Evolutionary conservation across 1,139 yeast species (phyloP), one percentile per base, ranked within the genome.

Genomic region (Wickerhamomyces sp.): DNA sequence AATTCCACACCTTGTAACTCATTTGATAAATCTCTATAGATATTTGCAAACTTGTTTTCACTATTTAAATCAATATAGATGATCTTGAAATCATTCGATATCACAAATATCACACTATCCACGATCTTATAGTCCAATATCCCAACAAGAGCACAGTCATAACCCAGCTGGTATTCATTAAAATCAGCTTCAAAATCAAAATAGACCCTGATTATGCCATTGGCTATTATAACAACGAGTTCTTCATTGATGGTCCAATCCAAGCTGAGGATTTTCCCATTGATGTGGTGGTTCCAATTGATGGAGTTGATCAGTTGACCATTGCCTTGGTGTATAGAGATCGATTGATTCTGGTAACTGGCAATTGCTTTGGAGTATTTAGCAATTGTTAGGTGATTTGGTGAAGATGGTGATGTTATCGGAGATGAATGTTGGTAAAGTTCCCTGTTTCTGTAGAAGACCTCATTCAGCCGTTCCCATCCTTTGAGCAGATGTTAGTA

Each of bases 161-260:
- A 45, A 0, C 53, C 57, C 10, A 53, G 41, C 15, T 47, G 36
- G 27, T 42, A 54, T 41, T 56, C 60, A 14, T 49, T 46, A 18
- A 57, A 57, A 23, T 55, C 57, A 1, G 57, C 55, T 34, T 78
- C 78, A 51, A 86, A 79, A 54, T 87, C 91, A 41, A 75, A 66
- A 60, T 90, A 91, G 42, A 75, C 68, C 49, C 96, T 68, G 37
- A 77, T 78, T 34, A 71, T 69, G 2, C 89, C 75, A 47, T 73
- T 72, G 36, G 73, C 75, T 31, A 85, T 65, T 0, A 88, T 76
- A 10, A 89, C 77, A 18, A 84, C 65, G 46, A 90, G 69, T 45
- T 77, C 73, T 53, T 87, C 95, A 14, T 66, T 63, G 1, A 52
- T 48, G 45, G 78, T 62, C 78, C 81, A 79, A 37, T 80, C 81